Percentiles rank a stretch among this genome's conserved stretches.
Conservation (phyloP, 2,329 filamentous ascomycete genomes). For the Cyphellophora attinorum region DNA sequence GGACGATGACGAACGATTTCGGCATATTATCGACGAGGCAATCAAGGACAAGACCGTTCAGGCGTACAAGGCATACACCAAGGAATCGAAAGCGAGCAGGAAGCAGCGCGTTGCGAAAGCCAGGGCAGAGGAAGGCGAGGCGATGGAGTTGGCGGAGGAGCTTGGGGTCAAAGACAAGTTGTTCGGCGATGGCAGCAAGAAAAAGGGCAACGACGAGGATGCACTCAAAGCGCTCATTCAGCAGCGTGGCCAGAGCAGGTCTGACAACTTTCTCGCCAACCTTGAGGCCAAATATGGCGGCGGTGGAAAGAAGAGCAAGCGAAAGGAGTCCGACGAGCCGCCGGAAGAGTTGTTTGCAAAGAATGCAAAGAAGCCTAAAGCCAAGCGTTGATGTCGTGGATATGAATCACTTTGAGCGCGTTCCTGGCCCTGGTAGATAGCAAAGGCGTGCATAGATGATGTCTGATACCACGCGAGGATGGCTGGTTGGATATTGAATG, state of each 20-base stretch:
- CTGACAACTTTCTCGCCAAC: constrained; percentile 55
- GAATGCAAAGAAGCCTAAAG: constrained; percentile 26
- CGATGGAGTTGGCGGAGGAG: constrained; percentile 65
- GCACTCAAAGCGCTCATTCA: constrained; percentile 50
- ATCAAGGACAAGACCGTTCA: constrained; percentile 62
- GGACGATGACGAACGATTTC: constrained; percentile 78
- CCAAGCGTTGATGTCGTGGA: constrained; percentile 1
- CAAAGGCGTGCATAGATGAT: too few species aligned
- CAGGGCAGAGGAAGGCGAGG: constrained; percentile 59
- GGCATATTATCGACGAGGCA: constrained; percentile 68
- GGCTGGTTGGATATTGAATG: too few species aligned
- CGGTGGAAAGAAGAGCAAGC: constrained; percentile 29
- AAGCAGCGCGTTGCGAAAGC: constrained; percentile 52
- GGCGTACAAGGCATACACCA: constrained; percentile 57
- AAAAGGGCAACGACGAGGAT: constrained; percentile 22
- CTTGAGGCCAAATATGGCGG: constrained; percentile 65
- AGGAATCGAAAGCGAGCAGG: constrained; percentile 60
- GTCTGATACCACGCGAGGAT: too few species aligned
- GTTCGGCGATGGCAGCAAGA: constrained; percentile 42
- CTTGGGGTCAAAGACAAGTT: constrained; percentile 64
- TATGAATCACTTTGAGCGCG: too few species aligned
- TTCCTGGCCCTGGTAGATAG: too few species aligned
- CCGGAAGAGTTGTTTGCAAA: constrained; percentile 54
- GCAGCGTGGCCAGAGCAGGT: constrained; percentile 38
- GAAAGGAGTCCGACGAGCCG: constrained; percentile 43